phyloP scores from a whole-genome alignment of 148 eudicot genomes.

The Heliamphora exappendiculata region DNA sequence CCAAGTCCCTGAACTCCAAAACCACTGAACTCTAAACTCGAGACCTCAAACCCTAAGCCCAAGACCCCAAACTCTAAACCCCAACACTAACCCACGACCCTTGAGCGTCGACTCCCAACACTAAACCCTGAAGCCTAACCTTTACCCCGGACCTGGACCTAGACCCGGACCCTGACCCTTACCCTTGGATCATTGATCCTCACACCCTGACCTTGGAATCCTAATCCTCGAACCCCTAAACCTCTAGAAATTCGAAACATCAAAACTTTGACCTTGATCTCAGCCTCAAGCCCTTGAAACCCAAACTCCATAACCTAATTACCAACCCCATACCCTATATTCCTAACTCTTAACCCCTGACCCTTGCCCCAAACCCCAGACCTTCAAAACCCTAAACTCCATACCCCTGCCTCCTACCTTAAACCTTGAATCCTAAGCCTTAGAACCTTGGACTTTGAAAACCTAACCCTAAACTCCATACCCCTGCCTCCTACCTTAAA shows the following conservation, averaged over 20 bases:
- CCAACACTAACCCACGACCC: too few species aligned
- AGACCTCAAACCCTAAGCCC: slow-evolving; percentile 10
- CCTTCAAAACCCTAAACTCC: slow-evolving; percentile 8
- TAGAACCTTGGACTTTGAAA: slow-evolving; percentile 4
- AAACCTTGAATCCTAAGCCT: slow-evolving; percentile 5
- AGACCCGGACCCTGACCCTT: slow-evolving; percentile 6
- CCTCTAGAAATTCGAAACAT: too few species aligned
- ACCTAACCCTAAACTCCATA: slow-evolving; percentile 2
- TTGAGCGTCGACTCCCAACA: too few species aligned
- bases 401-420: too few species aligned
- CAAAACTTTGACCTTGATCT: too few species aligned
- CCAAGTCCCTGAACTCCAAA: not conserved
- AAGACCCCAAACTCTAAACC: slow-evolving; percentile 11
- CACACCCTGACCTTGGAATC: slow-evolving; percentile 3
- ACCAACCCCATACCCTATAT: slow-evolving; percentile 10
- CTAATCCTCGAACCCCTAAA: slow-evolving; percentile 5
- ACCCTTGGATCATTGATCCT: slow-evolving; percentile 1
- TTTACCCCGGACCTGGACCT: not conserved
- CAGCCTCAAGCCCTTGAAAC: not conserved
- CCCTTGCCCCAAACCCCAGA: slow-evolving; percentile 4
- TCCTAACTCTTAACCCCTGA: slow-evolving; percentile 3
- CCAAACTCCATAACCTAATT: slow-evolving; percentile 9
- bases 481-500: slow-evolving; percentile 7
- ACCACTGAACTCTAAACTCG: slow-evolving; percentile 8
- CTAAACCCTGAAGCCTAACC: slow-evolving; percentile 10